Evolutionary conservation across 305 asterid species (phyloP), one percentile per base, ranked within the genome.

Genomic region (Solanum hybrid): DNA sequence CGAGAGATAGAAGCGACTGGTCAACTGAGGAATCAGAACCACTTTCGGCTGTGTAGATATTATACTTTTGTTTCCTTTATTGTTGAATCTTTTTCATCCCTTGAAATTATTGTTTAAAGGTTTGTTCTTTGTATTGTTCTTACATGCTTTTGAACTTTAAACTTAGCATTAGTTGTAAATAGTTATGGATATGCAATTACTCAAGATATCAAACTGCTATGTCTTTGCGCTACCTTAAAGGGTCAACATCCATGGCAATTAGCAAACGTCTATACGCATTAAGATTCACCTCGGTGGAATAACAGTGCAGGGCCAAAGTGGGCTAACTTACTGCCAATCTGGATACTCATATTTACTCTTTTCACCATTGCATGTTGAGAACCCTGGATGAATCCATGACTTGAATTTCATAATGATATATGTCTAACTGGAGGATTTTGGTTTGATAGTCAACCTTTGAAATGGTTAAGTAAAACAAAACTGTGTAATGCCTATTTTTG

Each of bases 41-140:
- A 32, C 87, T 56, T 72, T 92, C 90, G 72, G 78, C 76, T 90
- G 94, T 91, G 92, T 94, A 92, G 93, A 82, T 87, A 64, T 88
- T 88, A 17, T 40, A 69, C 14, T 86, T 32, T 26, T 29, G 16
- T 42, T 38, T 20, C 22, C 38, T 31, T 51, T 26, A 10, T 90
- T 87, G 35, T 86, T 5, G 42, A 35, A 46, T 46, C 60, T 46
- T 13, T 46, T 46, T 46, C 60, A 46, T 46, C 60, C 40, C 24
- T 89, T 76, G 72, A 17, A 40, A 82, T 17, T 82, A 5, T 46
- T 51, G 72, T 26, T 46, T 51, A 29, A 77, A 36, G 29, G 22
- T 84, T 31, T 36, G 38, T 84, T 84, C 16, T 82, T 84, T 84
- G 75, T 84, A 51, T 84, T 31, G 14, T 27, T 79, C 26, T 27